Evolutionary conservation across 768 basidiomycete species (phyloP).

Genomic region (Xerocomus spinulosus): DNA sequence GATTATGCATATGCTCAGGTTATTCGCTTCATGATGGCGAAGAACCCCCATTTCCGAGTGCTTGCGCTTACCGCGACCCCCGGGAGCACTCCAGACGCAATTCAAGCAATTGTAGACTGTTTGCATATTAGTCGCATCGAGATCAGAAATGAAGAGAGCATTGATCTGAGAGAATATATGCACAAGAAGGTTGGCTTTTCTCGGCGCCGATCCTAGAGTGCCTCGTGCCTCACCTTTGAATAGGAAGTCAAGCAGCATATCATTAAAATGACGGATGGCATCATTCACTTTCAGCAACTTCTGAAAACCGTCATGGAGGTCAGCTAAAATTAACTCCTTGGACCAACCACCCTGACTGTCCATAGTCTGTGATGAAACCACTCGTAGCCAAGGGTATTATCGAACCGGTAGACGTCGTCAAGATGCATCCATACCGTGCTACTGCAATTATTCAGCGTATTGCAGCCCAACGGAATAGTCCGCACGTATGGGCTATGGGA

Average conservation of each 20-base stretch:
- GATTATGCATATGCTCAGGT: constrained; percentile 90
- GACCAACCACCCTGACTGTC: constrained; percentile 3
- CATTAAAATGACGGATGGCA: constrained; percentile 65
- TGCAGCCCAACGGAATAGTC: constrained; percentile 30
- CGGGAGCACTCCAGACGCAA: constrained; percentile 77
- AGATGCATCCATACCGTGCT: constrained; percentile 63
- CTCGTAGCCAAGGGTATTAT: constrained; percentile 41
- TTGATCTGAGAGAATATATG: constrained; percentile 83
- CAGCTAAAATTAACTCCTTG: constrained; percentile 17
- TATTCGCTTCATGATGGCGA: constrained; percentile 85
- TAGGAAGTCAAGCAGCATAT: constrained; percentile 76
- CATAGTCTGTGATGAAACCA: constrained; percentile 34
- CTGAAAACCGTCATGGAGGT: constrained; percentile 76
- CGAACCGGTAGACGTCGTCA: constrained; percentile 50
- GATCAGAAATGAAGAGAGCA: constrained; percentile 84
- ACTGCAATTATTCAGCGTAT: constrained; percentile 41
- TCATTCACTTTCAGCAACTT: constrained; percentile 61
- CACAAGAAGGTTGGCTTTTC: constrained; percentile 69
- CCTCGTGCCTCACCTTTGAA: constrained; percentile 2
- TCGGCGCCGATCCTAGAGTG: neutral
- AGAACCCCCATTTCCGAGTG: constrained; percentile 90
- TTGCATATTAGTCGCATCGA: constrained; percentile 95
- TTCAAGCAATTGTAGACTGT: constrained; percentile 87
- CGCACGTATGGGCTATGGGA: constrained; percentile 44
- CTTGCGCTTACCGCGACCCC: constrained; percentile 96